Base-by-base conservation (phyloP, 192 early-diverging fungal genomes). In the Backusella parvicylindrica region DNA sequence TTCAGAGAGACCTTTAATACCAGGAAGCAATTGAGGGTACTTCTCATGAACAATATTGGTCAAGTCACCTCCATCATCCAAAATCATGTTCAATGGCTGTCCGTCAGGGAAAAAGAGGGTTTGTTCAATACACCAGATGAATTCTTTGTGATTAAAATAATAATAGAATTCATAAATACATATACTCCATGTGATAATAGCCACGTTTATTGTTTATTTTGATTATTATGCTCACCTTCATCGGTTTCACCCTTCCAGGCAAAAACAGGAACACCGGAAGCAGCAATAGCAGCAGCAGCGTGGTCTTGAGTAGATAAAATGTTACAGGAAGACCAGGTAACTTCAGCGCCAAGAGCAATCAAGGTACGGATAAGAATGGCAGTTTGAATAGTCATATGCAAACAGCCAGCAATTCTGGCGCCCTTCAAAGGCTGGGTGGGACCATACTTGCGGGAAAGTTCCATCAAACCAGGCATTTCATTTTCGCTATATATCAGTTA, bases 161-260 rank as follows among this genome's bases (percentile, higher is more conserved):
- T 26, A 30, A 63, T 23, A 37, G 37, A 41, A 64, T 64, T 32
- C 11, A 12, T 74, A 36, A 18, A 32, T 47, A 33, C 2, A 37
- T 26, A 4, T 37, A 3, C 32, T 47, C 21, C 18, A 60, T 43
- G 13, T 15, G 15, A 43, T 3, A 43, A 43, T 15, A 43, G 12
- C 41, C 53, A 60, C 23, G 6, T 43, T 15, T 6, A 12, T 43
- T 43, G 15, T 43, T 15, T 60, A 21, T 28, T 18, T n/a, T n/a
- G n/a, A 38, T 38, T 12, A 12, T 11, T 60, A 60, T 60, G 16
- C 72, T 50, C 53, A 75, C 73, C 65, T 87, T 99, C 96, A 85
- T 98, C 97, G 75, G 96, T 97, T 90, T 99, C 96, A 77, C 97
- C 96, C 91, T 99, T 98, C 97, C 97, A 98, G 84, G 96, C 96